Evolutionary conservation across 805 yeast species (phyloP).

Genomic region (Candida tammaniensis): DNA sequence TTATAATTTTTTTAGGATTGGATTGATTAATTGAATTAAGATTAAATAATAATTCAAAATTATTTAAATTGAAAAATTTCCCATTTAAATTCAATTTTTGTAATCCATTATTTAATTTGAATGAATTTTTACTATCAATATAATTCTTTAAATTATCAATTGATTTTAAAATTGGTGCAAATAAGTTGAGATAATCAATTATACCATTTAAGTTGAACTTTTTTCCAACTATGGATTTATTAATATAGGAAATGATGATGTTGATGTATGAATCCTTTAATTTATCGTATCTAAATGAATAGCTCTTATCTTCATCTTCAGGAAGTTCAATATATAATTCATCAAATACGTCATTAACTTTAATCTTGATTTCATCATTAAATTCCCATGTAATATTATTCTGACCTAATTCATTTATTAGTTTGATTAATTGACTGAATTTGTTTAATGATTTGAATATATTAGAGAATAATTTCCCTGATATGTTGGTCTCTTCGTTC

Average conservation of each 20-base stretch:
- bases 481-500: slow-evolving; percentile 5
- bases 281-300: slow-evolving; percentile 10
- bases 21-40: slow-evolving; percentile 23
- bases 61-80: slow-evolving; percentile 27
- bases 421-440: slow-evolving; percentile 28
- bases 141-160: slow-evolving; percentile 17
- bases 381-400: slow-evolving; percentile 24
- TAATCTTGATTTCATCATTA: slow-evolving; percentile 26
- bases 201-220: slow-evolving; percentile 25
- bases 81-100: slow-evolving; percentile 30
- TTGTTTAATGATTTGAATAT: slow-evolving; percentile 29
- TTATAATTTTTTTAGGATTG: slow-evolving; percentile 30
- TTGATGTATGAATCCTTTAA: slow-evolving; percentile 13
- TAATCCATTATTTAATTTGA: slow-evolving; percentile 29
- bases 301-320: slow-evolving; percentile 10
- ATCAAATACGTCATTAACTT: slow-evolving; percentile 23
- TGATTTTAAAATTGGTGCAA: slow-evolving; percentile 27
- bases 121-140: slow-evolving; percentile 11
- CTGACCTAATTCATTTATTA: slow-evolving; percentile 31
- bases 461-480: slow-evolving; percentile 22
- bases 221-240: slow-evolving; percentile 13
- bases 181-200: slow-evolving; percentile 30
- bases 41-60: slow-evolving; percentile 29
- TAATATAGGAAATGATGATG: slow-evolving; percentile 14
- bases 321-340: slow-evolving; percentile 19